phyloP scores from a whole-genome alignment of 257 asterid genomes.

The Vinca minor region DNA sequence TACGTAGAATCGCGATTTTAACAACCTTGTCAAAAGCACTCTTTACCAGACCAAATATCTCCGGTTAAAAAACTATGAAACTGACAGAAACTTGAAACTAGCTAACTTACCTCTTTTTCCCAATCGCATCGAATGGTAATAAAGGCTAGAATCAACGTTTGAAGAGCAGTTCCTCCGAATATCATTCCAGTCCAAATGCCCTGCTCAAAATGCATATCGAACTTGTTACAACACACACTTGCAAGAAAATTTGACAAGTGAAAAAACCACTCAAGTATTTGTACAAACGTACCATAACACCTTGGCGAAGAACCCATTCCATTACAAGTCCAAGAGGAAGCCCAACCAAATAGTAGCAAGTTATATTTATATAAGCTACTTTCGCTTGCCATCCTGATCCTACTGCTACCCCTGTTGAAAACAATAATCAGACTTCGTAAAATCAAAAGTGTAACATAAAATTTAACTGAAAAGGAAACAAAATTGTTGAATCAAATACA shows the following conservation, averaged over 20 bases:
- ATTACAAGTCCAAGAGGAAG: constrained; percentile 52
- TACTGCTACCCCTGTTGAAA: constrained; percentile 55
- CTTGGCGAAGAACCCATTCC: constrained; percentile 62
- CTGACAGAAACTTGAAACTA: too few species aligned
- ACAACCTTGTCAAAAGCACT: too few species aligned
- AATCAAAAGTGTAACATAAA: neutral
- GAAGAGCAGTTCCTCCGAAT: constrained; percentile 64
- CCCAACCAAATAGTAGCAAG: constrained; percentile 60
- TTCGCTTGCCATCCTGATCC: constrained; percentile 80
- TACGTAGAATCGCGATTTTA: too few species aligned
- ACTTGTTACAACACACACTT: neutral
- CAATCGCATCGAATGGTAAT: constrained; percentile 55
- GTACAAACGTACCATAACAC: constrained; percentile 33
- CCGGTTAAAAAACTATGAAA: too few species aligned
- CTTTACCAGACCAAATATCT: too few species aligned
- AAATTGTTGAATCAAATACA: too few species aligned
- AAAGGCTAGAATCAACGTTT: constrained; percentile 38
- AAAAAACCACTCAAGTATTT: neutral
- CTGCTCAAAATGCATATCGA: constrained; percentile 7
- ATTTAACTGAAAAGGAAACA: neutral
- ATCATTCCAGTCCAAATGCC: constrained; percentile 65
- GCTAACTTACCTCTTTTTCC: constrained; percentile 52
- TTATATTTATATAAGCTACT: constrained; percentile 67
- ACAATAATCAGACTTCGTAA: neutral
- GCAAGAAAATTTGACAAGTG: neutral